These are phyloP conservation scores for Gossypium australe DNA, from an alignment of 345 rosid species.

Conservation along the genomic window DNA sequence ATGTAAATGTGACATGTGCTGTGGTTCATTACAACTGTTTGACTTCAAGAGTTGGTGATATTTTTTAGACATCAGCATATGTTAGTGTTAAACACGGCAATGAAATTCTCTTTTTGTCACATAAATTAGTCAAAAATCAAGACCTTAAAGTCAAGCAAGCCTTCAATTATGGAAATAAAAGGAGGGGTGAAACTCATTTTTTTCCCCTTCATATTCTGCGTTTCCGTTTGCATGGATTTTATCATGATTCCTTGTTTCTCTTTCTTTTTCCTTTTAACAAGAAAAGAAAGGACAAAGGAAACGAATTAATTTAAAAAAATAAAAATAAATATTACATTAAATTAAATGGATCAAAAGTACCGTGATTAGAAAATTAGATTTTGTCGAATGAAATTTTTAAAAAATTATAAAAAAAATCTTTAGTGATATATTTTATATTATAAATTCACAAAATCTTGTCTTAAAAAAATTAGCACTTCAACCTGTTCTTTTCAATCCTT, in stretches of 20 bases:
- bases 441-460: background rate
- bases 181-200: background rate
- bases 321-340: too few relatives aligned
- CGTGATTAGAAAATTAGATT: background rate
- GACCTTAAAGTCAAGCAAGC: conserved; percentile 2
- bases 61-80: background rate
- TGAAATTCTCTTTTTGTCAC: background rate
- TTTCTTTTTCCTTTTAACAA: too few relatives aligned
- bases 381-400: background rate
- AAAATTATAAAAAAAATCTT: background rate
- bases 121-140: background rate
- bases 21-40: background rate
- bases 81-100: background rate
- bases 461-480: too few relatives aligned
- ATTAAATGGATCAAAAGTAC: too few relatives aligned
- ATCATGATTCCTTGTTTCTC: too few relatives aligned
- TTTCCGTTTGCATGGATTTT: too few relatives aligned
- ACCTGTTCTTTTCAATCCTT: too few relatives aligned
- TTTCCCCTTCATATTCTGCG: background rate
- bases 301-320: background rate
- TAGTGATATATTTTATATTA: background rate
- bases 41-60: background rate
- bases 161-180: background rate
- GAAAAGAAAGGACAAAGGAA: too few relatives aligned
- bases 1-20: background rate